Evolutionary conservation across 2,329 filamentous ascomycete genomes (phyloP), one percentile per base, ranked within the genome.

Genomic region (Chaetomium strumarium): DNA sequence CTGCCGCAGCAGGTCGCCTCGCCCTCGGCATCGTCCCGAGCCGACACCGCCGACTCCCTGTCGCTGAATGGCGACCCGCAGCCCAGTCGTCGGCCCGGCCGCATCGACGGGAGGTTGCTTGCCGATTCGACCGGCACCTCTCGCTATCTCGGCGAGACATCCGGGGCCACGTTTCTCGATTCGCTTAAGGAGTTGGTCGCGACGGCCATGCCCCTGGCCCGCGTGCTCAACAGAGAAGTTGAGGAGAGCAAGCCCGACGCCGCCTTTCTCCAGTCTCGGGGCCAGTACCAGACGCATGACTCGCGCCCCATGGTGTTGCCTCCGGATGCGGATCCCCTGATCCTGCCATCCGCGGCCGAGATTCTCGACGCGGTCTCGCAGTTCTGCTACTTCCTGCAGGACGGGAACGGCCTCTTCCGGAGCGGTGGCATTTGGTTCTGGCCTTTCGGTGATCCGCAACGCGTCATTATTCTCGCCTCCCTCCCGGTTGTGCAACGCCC

Each of bases 341-440:
- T 64, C 55, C 62, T 76, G 3, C 74, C 75, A 5, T 51, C 65
- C 0, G 61, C 63, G 2, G 57, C 58, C 2, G 68, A 73, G 10
- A 71, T 75, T 52, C 55, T 61, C 7, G 57, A 55, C 7, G 71
- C 75, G 63, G 58, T 77, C 13, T 59, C 63, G 4, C 66, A 73
- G 46, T 63, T 76, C 17, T 66, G 73, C 41, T 67, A 66, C 54
- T 72, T 73, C 49, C 63, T 78, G 48, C 74, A 76, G 57, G 74
- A 77, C 41, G 74, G 70, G 30, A 67, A 65, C 52, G 71, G 69
- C 12, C 56, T 59, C 7, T 74, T 70, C 59, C 62, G 64, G 8
- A 72, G 70, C 17, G 76, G 76, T 16, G 76, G 76, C 29, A 71
- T 76, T 36, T 72, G 72, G 58, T 77, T 71, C 67, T 79, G 74